phyloP scores from a whole-genome alignment of 1,284 basidiomycete species.

The Neonothopanus nambi region DNA sequence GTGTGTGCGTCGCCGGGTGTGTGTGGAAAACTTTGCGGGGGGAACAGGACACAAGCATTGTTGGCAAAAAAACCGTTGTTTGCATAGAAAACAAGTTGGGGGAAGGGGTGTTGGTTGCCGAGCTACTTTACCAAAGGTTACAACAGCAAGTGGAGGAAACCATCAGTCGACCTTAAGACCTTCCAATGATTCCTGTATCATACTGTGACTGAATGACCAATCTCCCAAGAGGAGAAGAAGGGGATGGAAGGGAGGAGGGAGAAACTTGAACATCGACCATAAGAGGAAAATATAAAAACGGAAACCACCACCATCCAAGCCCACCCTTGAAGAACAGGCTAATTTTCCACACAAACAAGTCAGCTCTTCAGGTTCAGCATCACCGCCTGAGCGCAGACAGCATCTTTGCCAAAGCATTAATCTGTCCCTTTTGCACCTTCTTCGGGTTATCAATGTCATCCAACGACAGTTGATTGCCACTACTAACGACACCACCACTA shows the following conservation, averaged over 20 bases:
- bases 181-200: neutral
- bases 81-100: conserved; percentile 23
- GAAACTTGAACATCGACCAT: too few species aligned
- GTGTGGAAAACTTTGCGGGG: too few species aligned
- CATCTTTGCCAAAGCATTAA: conserved; percentile 83
- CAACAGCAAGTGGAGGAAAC: conserved; percentile 32
- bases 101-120: conserved; percentile 24
- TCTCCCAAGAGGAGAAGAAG: too few species aligned
- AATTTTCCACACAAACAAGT: conserved; percentile 11
- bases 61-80: conserved; percentile 19
- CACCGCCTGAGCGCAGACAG: conserved; percentile 72
- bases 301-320: too few species aligned
- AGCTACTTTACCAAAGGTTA: conserved; percentile 52
- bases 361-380: too few species aligned
- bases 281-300: too few species aligned
- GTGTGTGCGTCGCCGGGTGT: too few species aligned
- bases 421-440: conserved; percentile 84
- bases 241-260: too few species aligned
- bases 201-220: too few species aligned
- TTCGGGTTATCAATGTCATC: conserved; percentile 58
- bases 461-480: conserved; percentile 30
- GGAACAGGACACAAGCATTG: neutral
- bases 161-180: neutral
- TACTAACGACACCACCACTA: conserved; percentile 43
- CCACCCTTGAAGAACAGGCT: neutral